Percentiles rank a stretch among this genome's conserved stretches.
Conservation (phyloP, 2,329 filamentous ascomycete genomes). For the Acrocalymma vagum region DNA sequence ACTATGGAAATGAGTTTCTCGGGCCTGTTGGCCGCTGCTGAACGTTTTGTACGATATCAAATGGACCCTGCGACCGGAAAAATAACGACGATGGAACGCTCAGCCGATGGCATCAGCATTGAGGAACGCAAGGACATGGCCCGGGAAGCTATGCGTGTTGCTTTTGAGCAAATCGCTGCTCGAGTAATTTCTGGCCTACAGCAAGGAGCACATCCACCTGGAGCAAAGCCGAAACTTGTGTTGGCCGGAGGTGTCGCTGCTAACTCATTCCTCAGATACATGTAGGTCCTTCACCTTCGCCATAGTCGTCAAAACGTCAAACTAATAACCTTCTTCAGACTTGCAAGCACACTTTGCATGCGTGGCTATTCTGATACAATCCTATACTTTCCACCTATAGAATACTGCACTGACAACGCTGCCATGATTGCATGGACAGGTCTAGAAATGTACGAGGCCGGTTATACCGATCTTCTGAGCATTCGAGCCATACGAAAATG, state of each 20-base stretch:
- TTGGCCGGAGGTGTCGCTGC: slow-evolving; percentile 91
- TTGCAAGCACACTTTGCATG: slow-evolving; percentile 68
- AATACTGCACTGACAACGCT: slow-evolving; percentile 91
- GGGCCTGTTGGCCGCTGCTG: slow-evolving; percentile 72
- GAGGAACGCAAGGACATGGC: slow-evolving; percentile 75
- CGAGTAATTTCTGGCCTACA: slow-evolving; percentile 76
- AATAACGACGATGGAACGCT: slow-evolving; percentile 37
- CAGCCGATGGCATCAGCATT: slow-evolving; percentile 54
- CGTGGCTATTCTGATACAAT: slow-evolving; percentile 69
- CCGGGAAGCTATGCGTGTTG: slow-evolving; percentile 76
- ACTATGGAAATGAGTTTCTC: slow-evolving; percentile 65
- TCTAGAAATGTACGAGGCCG: slow-evolving; percentile 87
- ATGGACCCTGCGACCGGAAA: slow-evolving; percentile 38
- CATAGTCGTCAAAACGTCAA: background rate
- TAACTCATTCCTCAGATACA: slow-evolving; percentile 78
- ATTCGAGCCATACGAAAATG: slow-evolving; percentile 48
- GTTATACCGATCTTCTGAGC: slow-evolving; percentile 55
- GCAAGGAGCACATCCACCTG: slow-evolving; percentile 14
- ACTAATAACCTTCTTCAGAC: slow-evolving; percentile 27
- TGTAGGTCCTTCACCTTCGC: slow-evolving; percentile 57
- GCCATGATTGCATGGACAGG: slow-evolving; percentile 97
- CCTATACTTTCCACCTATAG: slow-evolving; percentile 77
- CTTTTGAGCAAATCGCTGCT: slow-evolving; percentile 86
- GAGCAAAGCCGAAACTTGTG: slow-evolving; percentile 66
- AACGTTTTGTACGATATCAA: slow-evolving; percentile 61